A percentile compares a stretch with the other conserved stretches of the same genome.
phyloP scores from a whole-genome alignment of 23 red algal genomes.

The Chondrus crispus region DNA sequence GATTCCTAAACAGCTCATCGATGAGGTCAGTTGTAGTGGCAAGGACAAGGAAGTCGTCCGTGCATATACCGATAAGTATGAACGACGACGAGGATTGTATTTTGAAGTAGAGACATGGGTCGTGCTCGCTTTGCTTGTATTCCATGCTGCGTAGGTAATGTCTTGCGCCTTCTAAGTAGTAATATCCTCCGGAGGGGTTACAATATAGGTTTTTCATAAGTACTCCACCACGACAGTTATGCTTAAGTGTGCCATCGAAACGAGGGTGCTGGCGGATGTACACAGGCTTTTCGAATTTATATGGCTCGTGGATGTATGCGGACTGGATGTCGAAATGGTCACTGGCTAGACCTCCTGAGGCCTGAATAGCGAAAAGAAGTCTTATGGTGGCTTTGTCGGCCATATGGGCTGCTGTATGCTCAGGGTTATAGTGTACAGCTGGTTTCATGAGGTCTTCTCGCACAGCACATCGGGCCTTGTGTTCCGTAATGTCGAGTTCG shows the following conservation, averaged over 20 bases:
- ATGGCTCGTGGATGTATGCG: neutral
- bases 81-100: neutral
- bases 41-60: constrained; percentile 5
- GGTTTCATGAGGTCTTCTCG: neutral
- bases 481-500: neutral
- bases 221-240: neutral
- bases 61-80: neutral
- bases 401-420: neutral
- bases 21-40: neutral
- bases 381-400: neutral
- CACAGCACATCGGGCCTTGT: neutral
- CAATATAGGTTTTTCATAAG: neutral
- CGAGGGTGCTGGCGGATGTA: neutral
- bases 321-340: constrained; percentile 4
- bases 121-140: neutral
- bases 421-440: neutral
- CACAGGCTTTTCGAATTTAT: neutral
- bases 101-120: neutral
- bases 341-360: neutral
- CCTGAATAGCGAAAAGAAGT: neutral
- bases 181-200: neutral
- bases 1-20: neutral
- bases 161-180: neutral
- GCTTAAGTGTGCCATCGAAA: neutral
- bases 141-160: neutral